Conservation (phyloP, 352 stramenopile species). For the Pelagophyceae sp. region DNA sequence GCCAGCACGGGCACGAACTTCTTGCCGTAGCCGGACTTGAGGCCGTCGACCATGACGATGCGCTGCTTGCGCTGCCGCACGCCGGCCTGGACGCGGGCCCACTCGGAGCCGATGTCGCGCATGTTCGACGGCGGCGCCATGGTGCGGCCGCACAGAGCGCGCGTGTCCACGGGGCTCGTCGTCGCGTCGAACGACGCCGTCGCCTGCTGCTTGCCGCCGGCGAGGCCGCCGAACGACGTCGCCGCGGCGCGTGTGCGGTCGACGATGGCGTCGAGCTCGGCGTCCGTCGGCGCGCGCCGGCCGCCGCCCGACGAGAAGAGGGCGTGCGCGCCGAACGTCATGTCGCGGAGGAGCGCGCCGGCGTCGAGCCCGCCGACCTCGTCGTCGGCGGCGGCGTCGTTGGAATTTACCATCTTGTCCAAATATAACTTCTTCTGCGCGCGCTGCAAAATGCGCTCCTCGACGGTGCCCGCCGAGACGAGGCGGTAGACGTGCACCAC, state of each 20-base stretch:
- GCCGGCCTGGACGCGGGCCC: neutral
- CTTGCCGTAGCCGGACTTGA: slow-evolving; percentile 35
- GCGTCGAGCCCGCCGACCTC: slow-evolving; percentile 32
- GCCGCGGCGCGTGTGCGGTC: slow-evolving; percentile 21
- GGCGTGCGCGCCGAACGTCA: slow-evolving; percentile 28
- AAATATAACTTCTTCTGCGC: slow-evolving; percentile 80
- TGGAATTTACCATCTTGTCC: slow-evolving; percentile 69
- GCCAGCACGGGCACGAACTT: slow-evolving; percentile 39
- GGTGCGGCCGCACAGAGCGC: neutral
- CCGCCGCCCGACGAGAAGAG: slow-evolving; percentile 21
- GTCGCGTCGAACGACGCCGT: neutral
- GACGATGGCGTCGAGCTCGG: slow-evolving; percentile 27
- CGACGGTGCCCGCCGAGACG: slow-evolving; percentile 80
- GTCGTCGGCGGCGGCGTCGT: slow-evolving; percentile 55
- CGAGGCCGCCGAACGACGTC: neutral
- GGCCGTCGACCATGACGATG: slow-evolving; percentile 34
- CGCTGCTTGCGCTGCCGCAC: slow-evolving; percentile 39
- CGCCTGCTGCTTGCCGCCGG: neutral
- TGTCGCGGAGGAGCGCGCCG: slow-evolving; percentile 8
- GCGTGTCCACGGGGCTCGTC: neutral
- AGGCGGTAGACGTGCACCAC: slow-evolving; percentile 71
- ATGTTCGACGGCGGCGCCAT: neutral
- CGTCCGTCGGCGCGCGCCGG: slow-evolving; percentile 21
- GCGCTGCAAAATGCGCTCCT: slow-evolving; percentile 82
- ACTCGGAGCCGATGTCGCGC: neutral